Evolutionary conservation across 2,329 filamentous ascomycete species (phyloP).

Genomic region (Graphiopsis chlorocephala): DNA sequence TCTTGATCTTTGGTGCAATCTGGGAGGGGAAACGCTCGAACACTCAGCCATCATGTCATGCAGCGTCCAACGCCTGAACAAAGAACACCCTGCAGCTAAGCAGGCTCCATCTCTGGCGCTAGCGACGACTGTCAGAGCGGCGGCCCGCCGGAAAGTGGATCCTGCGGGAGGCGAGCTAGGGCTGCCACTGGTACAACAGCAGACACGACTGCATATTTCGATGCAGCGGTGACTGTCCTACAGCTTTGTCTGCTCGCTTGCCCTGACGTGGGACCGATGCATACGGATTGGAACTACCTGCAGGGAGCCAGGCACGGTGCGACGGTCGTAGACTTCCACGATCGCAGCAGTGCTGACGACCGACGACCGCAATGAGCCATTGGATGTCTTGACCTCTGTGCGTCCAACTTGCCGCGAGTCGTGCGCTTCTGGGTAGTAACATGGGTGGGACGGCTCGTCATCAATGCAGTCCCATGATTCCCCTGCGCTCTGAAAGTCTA

Average conservation of each 20-base stretch:
- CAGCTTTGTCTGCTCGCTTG: background rate
- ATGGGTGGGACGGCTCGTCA: slow-evolving; percentile 6
- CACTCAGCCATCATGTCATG: background rate
- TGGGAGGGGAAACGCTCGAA: background rate
- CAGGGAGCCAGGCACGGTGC: slow-evolving; percentile 1
- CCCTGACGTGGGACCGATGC: background rate
- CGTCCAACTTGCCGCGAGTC: background rate
- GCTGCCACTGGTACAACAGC: background rate
- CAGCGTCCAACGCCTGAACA: background rate
- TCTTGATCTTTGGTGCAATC: background rate
- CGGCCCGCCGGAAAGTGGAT: slow-evolving; percentile 2
- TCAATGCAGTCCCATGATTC: background rate
- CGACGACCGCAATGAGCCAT: background rate
- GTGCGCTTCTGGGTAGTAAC: background rate
- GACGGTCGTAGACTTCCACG: background rate
- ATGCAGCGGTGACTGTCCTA: background rate
- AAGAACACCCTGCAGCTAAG: slow-evolving; percentile 1
- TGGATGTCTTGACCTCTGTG: background rate
- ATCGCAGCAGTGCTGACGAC: background rate
- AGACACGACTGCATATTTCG: background rate
- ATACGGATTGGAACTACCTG: background rate
- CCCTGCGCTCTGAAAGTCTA: slow-evolving; percentile 3
- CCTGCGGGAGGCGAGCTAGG: background rate
- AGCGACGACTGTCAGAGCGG: background rate
- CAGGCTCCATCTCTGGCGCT: background rate